Evolutionary conservation across 257 asterid genomes (phyloP).

Genomic region (Fraxinus anomala): DNA sequence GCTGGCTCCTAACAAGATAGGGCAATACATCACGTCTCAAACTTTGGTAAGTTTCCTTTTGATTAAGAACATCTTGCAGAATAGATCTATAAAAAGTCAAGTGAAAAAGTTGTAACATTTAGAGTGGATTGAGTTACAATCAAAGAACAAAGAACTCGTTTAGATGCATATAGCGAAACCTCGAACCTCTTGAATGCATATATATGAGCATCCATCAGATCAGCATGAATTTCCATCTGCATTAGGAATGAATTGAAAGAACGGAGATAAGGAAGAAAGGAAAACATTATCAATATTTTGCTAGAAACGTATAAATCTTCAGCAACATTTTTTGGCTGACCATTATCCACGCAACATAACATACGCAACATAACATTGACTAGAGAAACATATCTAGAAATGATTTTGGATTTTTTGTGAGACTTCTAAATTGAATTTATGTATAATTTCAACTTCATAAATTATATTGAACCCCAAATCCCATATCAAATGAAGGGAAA

Average conservation of each 20-base stretch:
- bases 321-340: background rate
- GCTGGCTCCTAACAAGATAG: conserved; percentile 86
- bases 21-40: conserved; percentile 91
- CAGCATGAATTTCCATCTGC: conserved; percentile 94
- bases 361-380: background rate
- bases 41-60: conserved; percentile 75
- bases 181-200: conserved; percentile 97
- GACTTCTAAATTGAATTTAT: conserved; percentile 10
- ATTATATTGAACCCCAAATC: conserved; percentile 9
- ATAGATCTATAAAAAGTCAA: conserved; percentile 54
- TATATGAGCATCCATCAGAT: conserved; percentile 98
- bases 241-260: conserved; percentile 24
- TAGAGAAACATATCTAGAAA: conserved; percentile 9
- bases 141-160: conserved; percentile 24
- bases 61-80: conserved; percentile 79
- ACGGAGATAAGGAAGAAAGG: conserved; percentile 14
- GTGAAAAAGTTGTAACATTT: conserved; percentile 15
- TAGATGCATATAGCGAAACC: conserved; percentile 31
- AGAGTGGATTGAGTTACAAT: conserved; percentile 20
- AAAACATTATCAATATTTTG: conserved; percentile 12
- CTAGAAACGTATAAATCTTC: conserved; percentile 11
- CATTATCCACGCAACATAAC: conserved; percentile 13
- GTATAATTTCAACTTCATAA: background rate
- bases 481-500: conserved; percentile 9
- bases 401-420: background rate